A percentile compares a stretch with the other conserved stretches of the same genome.
Conservation (phyloP, 805 yeast genomes). For the Starmerella etchellsii region DNA sequence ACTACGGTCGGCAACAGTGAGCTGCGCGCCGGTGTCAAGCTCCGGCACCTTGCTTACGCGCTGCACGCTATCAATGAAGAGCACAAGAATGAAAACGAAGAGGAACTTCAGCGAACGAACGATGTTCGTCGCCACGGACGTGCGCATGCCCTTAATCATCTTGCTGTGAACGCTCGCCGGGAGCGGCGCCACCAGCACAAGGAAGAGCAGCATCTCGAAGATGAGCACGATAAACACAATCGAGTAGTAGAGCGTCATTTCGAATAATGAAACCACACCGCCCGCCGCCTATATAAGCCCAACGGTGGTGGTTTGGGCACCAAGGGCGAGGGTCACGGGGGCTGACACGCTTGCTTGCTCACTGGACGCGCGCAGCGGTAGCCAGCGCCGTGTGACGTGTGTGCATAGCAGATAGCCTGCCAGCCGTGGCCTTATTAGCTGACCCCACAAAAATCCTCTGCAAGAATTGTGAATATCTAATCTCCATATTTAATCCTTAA, state of each 20-base stretch:
- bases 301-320: too few species aligned
- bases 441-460: too few species aligned
- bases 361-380: too few species aligned
- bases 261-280: neutral
- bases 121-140: slow-evolving; percentile 54
- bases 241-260: slow-evolving; percentile 35
- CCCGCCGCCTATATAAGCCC: too few species aligned
- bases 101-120: slow-evolving; percentile 70
- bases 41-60: slow-evolving; percentile 54
- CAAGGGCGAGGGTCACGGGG: too few species aligned
- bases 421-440: too few species aligned
- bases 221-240: slow-evolving; percentile 60
- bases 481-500: too few species aligned
- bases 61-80: slow-evolving; percentile 80
- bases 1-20: slow-evolving; percentile 44
- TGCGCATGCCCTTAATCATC: slow-evolving; percentile 46
- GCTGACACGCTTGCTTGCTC: too few species aligned
- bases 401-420: too few species aligned
- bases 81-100: slow-evolving; percentile 66
- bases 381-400: too few species aligned
- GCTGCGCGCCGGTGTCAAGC: slow-evolving; percentile 34
- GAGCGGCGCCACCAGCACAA: slow-evolving; percentile 70
- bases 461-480: too few species aligned
- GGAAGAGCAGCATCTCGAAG: slow-evolving; percentile 65
- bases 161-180: slow-evolving; percentile 65